A percentile compares a stretch with the other conserved stretches of the same genome.
phyloP scores from a whole-genome alignment of 2,329 filamentous ascomycete genomes.

The Trichophyton benhamiae region DNA sequence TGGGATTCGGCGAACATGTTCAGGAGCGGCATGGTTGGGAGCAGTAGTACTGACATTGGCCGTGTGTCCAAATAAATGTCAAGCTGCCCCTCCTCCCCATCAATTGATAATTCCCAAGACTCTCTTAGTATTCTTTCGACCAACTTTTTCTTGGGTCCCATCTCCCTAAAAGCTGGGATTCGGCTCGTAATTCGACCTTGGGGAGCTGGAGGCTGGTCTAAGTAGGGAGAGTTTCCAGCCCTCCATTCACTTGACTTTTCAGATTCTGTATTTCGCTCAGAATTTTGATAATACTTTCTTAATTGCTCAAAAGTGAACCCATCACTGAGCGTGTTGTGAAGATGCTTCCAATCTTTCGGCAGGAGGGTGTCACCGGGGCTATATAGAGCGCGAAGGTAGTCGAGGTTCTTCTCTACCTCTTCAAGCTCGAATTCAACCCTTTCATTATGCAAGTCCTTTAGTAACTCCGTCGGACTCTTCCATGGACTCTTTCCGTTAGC shows the following conservation, averaged over 20 bases:
- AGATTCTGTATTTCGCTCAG: not conserved
- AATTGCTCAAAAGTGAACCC: slow-evolving; percentile 27
- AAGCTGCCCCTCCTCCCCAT: slow-evolving; percentile 26
- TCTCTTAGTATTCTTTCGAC: slow-evolving; percentile 28
- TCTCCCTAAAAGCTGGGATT: slow-evolving; percentile 14
- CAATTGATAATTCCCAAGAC: slow-evolving; percentile 27
- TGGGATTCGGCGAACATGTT: slow-evolving; percentile 26
- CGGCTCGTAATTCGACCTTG: slow-evolving; percentile 15
- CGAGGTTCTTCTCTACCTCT: slow-evolving; percentile 19
- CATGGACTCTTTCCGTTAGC: not conserved
- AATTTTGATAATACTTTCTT: slow-evolving; percentile 17
- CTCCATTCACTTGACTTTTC: slow-evolving; percentile 18
- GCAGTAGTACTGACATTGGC: slow-evolving; percentile 22
- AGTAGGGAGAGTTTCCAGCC: slow-evolving; percentile 22
- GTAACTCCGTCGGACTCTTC: slow-evolving; percentile 9
- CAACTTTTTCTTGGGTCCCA: slow-evolving; percentile 23
- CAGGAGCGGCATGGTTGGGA: slow-evolving; percentile 26
- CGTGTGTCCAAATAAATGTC: slow-evolving; percentile 23
- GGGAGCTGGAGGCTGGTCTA: slow-evolving; percentile 15
- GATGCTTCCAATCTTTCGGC: slow-evolving; percentile 20
- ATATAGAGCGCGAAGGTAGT: slow-evolving; percentile 18
- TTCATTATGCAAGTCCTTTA: slow-evolving; percentile 12
- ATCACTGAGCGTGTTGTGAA: slow-evolving; percentile 21
- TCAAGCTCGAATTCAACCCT: slow-evolving; percentile 4
- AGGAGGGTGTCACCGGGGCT: slow-evolving; percentile 19